A percentile compares a stretch with the other conserved stretches of the same genome.
Conservation (phyloP, 305 asterid species). For the Ajuga reptans region DNA sequence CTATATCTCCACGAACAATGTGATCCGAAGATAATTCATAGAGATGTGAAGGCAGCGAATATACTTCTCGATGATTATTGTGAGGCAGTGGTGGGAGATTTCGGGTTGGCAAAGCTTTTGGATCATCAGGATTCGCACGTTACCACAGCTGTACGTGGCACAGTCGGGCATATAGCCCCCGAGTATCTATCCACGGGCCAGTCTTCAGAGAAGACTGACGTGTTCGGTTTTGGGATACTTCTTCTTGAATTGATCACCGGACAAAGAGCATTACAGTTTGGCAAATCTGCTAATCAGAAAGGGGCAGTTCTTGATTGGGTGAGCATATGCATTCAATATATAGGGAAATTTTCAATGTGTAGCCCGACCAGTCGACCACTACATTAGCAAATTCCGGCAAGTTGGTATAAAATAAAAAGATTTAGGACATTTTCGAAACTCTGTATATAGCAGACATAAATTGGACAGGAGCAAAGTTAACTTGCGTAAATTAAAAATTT, state of each 20-base stretch:
- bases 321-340: conserved; percentile 17
- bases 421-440: too few species aligned
- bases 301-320: conserved; percentile 98
- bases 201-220: conserved; percentile 93
- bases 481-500: too few species aligned
- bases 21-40: conserved; percentile 87
- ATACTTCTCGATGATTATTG: conserved; percentile 76
- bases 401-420: too few species aligned
- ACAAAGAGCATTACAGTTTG: conserved; percentile 69
- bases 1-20: conserved; percentile 89
- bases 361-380: too few species aligned
- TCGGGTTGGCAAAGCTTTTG: conserved; percentile 87
- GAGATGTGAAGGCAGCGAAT: conserved; percentile 95
- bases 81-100: conserved; percentile 96
- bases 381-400: too few species aligned
- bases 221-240: conserved; percentile 86
- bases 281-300: conserved; percentile 70
- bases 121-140: conserved; percentile 90
- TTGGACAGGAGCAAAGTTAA: too few species aligned
- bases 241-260: conserved; percentile 91
- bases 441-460: too few species aligned
- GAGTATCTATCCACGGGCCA: conserved; percentile 94
- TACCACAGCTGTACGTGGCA: conserved; percentile 91
- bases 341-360: too few species aligned
- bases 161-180: conserved; percentile 93